These are phyloP conservation scores for Nicotiana obtusifolia DNA, from an alignment of 257 asterid genomes.

Conservation along the genomic window DNA sequence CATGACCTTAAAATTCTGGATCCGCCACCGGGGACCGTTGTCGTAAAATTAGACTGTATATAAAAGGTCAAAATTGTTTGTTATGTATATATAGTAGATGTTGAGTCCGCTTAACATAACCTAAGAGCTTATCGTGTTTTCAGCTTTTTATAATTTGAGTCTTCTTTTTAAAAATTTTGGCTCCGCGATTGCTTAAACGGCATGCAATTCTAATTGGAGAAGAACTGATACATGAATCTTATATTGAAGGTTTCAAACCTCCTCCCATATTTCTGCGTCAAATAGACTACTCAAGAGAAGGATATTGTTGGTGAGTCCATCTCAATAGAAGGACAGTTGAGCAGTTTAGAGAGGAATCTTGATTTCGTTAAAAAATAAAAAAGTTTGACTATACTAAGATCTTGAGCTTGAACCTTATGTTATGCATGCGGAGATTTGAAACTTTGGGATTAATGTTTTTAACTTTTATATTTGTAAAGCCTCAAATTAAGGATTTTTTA, in stretches of 20 bases:
- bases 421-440: not conserved
- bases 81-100: no score
- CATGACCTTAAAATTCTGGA: no score
- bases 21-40: no score
- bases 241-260: not conserved
- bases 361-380: slow-evolving; percentile 6
- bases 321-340: slow-evolving; percentile 16
- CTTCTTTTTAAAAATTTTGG: no score
- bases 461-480: no score
- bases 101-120: no score
- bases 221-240: not conserved
- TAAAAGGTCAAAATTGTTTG: no score
- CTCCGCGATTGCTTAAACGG: not conserved
- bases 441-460: no score
- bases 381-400: not conserved
- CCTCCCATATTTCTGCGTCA: not conserved
- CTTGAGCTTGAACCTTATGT: not conserved
- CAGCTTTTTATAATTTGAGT: no score
- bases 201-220: not conserved
- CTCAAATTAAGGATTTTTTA: no score
- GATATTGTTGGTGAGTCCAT: slow-evolving; percentile 26
- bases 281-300: slow-evolving; percentile 16
- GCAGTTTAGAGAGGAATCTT: slow-evolving; percentile 5
- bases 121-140: no score
- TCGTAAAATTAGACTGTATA: no score